Base-by-base conservation (phyloP, 495 filamentous ascomycete species). In the Daldinia childiae region DNA sequence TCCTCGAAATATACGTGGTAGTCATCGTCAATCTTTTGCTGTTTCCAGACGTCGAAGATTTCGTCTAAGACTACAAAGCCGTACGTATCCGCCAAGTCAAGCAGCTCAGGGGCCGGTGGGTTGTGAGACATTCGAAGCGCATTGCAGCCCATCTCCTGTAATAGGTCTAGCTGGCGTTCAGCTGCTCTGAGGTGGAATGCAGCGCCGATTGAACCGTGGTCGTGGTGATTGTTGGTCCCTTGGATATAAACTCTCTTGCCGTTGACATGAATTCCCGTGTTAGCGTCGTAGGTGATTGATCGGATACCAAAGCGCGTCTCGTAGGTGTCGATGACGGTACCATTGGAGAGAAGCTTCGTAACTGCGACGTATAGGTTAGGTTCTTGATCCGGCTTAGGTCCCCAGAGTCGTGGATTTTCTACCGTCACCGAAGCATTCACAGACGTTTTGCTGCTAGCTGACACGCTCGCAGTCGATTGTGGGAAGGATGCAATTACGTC, bases 1-100 rank as follows among this genome's bases (percentile, higher is more conserved):
- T 83, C 81, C 0, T 69, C 34, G 50, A 82, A 87, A 54, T 86
- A 79, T 12, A 81, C 66, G 57, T 84, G 81, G 63, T 79, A 87
- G 66, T 86, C 83, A 63, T 84, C 82, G 1, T 32, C 57, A 1
- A 71, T 79, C 71, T 87, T 87, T n/a, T 50, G 26, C 15, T 29
- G 59, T 26, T 67, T 71, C 85, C 84, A 86, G 41, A 58, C 69
- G 65, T 87, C 85, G 71, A 87, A 85, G 36, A 83, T 81, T 62
- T 85, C 83, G 67, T 84, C 82, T 12, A 90, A 70, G 1, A 91
- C 80, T 77, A 91, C 77, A 38, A 91, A 75, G 0, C 88, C 89
- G 72, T 87, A 79, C 9, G 75, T 77, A 73, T 90, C 87, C 5
- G 88, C 85, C 0, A 91, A 72, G 5, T 87, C 80, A 36, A 89